Evolutionary conservation across 2,329 filamentous ascomycete species (phyloP).

Genomic region (Fonsecaea pugnacius): DNA sequence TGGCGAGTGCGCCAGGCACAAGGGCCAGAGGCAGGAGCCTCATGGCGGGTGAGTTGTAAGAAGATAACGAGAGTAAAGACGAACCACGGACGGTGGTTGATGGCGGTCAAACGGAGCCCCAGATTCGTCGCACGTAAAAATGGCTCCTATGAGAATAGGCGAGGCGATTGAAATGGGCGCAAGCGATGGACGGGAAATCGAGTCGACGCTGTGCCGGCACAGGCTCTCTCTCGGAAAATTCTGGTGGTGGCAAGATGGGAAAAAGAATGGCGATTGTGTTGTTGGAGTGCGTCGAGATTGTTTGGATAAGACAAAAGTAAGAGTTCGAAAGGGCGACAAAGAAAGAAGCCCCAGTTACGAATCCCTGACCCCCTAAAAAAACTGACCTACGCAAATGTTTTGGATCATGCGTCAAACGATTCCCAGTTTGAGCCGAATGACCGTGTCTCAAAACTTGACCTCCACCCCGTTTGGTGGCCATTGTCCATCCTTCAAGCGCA

Average conservation of each 20-base stretch:
- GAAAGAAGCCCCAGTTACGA: not conserved
- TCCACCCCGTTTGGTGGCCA: slow-evolving; percentile 6
- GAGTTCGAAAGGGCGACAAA: slow-evolving; percentile 3
- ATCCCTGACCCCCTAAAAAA: slow-evolving; percentile 10
- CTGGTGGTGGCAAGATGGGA: not conserved
- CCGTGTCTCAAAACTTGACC: slow-evolving; percentile 17
- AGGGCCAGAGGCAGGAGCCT: slow-evolving; percentile 21
- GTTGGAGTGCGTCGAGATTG: not conserved
- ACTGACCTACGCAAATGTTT: not conserved
- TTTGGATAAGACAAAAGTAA: slow-evolving; percentile 3
- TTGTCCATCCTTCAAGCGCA: slow-evolving; percentile 4
- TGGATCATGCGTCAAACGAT: slow-evolving; percentile 18
- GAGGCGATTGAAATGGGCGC: slow-evolving; percentile 4
- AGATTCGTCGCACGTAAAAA: not conserved
- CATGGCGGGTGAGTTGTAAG: slow-evolving; percentile 10
- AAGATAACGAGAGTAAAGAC: slow-evolving; percentile 2
- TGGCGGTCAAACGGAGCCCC: not conserved
- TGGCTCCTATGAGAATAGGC: not conserved
- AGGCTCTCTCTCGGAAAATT: slow-evolving; percentile 4
- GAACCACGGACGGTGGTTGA: not conserved
- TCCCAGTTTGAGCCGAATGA: slow-evolving; percentile 11
- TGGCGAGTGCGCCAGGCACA: slow-evolving; percentile 24
- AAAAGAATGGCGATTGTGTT: slow-evolving; percentile 17
- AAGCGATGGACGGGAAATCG: not conserved
- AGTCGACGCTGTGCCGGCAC: slow-evolving; percentile 17